A percentile compares a stretch with the other conserved stretches of the same genome.
phyloP scores from a whole-genome alignment of 192 early-diverging fungal species.

The Rhizoclosmatium globosum region DNA sequence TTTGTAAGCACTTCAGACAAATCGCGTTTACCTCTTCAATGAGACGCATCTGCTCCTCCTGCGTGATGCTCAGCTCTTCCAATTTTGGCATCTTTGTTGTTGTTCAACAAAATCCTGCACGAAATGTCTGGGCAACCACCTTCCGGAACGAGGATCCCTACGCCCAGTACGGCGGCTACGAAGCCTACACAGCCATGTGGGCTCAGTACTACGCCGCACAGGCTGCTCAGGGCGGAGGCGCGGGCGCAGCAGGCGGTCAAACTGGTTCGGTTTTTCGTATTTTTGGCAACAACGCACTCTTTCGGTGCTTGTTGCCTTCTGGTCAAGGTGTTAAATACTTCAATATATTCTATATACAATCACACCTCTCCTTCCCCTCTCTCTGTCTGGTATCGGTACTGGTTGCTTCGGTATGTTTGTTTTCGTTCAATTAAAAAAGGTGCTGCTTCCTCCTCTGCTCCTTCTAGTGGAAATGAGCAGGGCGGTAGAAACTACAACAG shows the following conservation, averaged over 20 bases:
- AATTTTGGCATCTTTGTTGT: background rate
- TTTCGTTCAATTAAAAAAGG: too few relatives aligned
- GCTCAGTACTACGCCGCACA: conserved; percentile 11
- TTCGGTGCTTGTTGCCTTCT: background rate
- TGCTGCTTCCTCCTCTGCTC: background rate
- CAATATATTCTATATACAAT: too few relatives aligned
- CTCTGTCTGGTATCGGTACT: background rate
- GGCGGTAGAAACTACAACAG: background rate
- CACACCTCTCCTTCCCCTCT: background rate
- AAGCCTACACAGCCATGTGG: conserved; percentile 26
- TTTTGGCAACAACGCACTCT: background rate
- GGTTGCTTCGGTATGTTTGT: too few relatives aligned
- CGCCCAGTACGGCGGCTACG: conserved; percentile 35
- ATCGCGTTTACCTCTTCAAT: background rate
- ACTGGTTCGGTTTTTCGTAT: background rate
- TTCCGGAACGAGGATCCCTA: conserved; percentile 18
- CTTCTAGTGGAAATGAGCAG: background rate
- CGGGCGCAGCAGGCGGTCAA: conserved; percentile 2
- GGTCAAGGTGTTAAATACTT: background rate
- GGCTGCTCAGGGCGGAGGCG: background rate
- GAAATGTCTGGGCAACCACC: background rate
- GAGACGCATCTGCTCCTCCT: conserved; percentile 3
- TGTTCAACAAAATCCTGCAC: background rate
- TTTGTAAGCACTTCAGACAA: background rate
- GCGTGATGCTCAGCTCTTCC: background rate